Evolutionary conservation across 2,329 filamentous ascomycete species (phyloP), one percentile per base, ranked within the genome.

Genomic region (Colletotrichum sp.): DNA sequence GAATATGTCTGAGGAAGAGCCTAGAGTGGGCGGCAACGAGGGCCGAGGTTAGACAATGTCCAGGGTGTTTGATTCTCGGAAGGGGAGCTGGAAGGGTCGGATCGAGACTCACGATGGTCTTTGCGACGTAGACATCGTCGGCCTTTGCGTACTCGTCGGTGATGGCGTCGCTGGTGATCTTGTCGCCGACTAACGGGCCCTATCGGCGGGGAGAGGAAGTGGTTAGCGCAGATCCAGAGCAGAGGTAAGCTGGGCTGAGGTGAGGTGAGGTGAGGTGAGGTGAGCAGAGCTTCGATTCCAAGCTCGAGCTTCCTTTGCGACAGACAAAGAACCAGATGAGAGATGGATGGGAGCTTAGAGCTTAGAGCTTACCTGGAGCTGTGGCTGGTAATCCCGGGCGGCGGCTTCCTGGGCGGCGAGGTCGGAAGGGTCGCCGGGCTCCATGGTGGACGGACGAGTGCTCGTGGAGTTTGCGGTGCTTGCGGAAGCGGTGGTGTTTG

Each of bases 111-210:
- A 98, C 96, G 82, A 92, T 90, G 65, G 96, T 98, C 88, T 99
- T 99, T 75, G 94, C 91, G 67, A 96, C 93, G 84, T 95, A 98
- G 78, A 95, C 88, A 8, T 93, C 92, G 84, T 99, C 96, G 77
- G 95, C 96, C 85, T 94, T 94, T 77, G 95, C 95, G 87, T 98
- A 99, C 84, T 98, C 95, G 78, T 93, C 90, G 19, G 94, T 93
- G 82, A 99, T 95, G 79, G 90, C 92, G 79, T 92, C 91, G 85
- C 93, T 98, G 68, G 94, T 91, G 81, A 92, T 92, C 85, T 94
- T 95, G 77, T 93, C 90, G 80, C 95, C 95, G 79, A 99, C 94
- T 66, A 96, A 89, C 77, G 95, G 95, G 72, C 95, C 96, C 96
- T 98, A 78, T 49, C 44, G 44, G 9, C 44, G 44, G 19, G 44